Conservation (phyloP, 768 basidiomycete genomes). For the Pulveroboletus frians region DNA sequence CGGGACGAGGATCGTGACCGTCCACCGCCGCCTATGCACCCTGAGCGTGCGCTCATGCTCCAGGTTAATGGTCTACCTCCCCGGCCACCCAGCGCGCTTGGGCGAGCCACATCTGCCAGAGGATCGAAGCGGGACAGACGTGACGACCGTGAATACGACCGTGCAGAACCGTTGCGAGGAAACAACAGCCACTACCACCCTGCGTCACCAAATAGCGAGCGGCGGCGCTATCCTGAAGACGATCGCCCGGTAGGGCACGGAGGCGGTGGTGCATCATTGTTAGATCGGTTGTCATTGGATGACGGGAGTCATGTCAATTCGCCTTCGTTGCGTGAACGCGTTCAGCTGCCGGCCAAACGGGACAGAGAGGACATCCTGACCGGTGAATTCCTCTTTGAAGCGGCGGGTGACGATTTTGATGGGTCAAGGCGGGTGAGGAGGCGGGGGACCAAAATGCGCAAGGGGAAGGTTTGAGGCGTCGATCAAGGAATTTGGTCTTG, state of each 20-base stretch:
- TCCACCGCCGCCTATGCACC: constrained; percentile 23
- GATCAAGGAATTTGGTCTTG: neutral
- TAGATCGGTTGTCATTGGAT: constrained; percentile 35
- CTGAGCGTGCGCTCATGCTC: constrained; percentile 28
- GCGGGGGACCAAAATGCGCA: constrained; percentile 20
- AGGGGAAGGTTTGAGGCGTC: constrained; percentile 12
- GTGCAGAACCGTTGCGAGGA: constrained; percentile 19
- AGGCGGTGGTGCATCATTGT: constrained; percentile 30
- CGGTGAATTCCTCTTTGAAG: constrained; percentile 9
- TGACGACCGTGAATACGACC: constrained; percentile 19
- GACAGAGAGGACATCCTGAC: constrained; percentile 27
- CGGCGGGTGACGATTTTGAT: constrained; percentile 22
- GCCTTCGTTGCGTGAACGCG: constrained; percentile 34
- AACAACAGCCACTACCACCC: constrained; percentile 2
- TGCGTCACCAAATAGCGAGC: constrained; percentile 13
- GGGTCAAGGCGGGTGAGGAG: constrained; percentile 21
- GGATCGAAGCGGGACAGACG: constrained; percentile 17
- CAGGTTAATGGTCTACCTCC: constrained; percentile 28
- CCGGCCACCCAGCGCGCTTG: constrained; percentile 18
- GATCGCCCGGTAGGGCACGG: neutral
- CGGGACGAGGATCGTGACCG: constrained; percentile 10
- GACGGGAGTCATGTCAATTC: constrained; percentile 9
- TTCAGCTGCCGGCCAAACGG: constrained; percentile 34
- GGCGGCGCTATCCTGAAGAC: constrained; percentile 14
- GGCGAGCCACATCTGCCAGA: constrained; percentile 13